These are phyloP conservation scores for Suillus hirtellus DNA, from an alignment of 768 basidiomycete genomes.

Conservation along the genomic window DNA sequence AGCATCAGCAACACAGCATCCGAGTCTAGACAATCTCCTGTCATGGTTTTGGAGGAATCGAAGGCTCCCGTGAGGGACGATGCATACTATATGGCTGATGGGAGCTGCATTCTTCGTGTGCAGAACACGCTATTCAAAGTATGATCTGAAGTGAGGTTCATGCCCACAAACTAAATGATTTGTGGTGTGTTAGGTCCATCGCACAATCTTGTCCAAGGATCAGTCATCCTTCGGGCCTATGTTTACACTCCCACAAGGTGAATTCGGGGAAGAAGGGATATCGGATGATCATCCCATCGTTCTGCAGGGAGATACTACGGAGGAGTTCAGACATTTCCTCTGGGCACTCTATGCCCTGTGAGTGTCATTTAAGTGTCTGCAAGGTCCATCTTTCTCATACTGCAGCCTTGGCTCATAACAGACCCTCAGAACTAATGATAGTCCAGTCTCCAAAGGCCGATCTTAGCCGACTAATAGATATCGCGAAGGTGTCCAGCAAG, in stretches of 20 bases:
- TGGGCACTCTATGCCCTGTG: slow-evolving; percentile 79
- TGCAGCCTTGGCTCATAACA: slow-evolving; percentile 27
- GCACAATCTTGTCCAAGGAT: slow-evolving; percentile 60
- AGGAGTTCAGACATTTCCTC: slow-evolving; percentile 72
- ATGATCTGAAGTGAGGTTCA: slow-evolving; percentile 22
- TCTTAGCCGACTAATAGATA: slow-evolving; percentile 56
- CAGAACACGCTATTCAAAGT: slow-evolving; percentile 71
- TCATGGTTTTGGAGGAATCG: slow-evolving; percentile 14
- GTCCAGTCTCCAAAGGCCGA: slow-evolving; percentile 50
- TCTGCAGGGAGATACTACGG: slow-evolving; percentile 59
- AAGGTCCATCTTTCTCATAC: not conserved
- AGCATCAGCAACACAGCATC: slow-evolving; percentile 7
- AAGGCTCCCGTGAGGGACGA: slow-evolving; percentile 39
- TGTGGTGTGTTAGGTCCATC: slow-evolving; percentile 47
- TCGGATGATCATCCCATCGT: slow-evolving; percentile 67
- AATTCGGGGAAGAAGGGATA: slow-evolving; percentile 50
- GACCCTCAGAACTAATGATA: slow-evolving; percentile 61
- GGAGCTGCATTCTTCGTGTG: slow-evolving; percentile 66
- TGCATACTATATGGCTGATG: slow-evolving; percentile 66
- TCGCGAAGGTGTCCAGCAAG: slow-evolving; percentile 68
- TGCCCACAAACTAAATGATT: slow-evolving; percentile 10
- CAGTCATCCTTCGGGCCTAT: slow-evolving; percentile 63
- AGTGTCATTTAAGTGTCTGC: slow-evolving; percentile 26
- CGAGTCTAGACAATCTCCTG: slow-evolving; percentile 6
- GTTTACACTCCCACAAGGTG: slow-evolving; percentile 67